Evolutionary conservation across 2,329 filamentous ascomycete species (phyloP).

Genomic region (Aspergillus tamarii): DNA sequence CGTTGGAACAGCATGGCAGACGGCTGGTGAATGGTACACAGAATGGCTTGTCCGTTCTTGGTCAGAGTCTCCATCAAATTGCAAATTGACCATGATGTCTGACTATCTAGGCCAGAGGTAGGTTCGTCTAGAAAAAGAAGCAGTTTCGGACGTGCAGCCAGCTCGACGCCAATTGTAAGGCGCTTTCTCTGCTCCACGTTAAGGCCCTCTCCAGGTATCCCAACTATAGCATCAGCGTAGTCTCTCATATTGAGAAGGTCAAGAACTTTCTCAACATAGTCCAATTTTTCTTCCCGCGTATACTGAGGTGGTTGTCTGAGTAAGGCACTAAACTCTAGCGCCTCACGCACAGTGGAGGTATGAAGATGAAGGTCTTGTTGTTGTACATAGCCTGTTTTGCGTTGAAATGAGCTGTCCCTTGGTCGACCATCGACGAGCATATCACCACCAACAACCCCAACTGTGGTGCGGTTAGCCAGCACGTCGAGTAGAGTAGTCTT

Average conservation of each 20-base stretch:
- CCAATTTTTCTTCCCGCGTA: constrained; percentile 72
- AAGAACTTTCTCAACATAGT: constrained; percentile 75
- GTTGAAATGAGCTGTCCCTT: constrained; percentile 58
- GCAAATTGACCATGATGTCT: constrained; percentile 87
- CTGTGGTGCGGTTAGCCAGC: constrained; percentile 58
- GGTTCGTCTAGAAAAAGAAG: constrained; percentile 89
- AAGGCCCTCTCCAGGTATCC: constrained; percentile 76
- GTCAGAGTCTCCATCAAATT: constrained; percentile 83
- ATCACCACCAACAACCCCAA: constrained; percentile 66
- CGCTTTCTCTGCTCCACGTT: constrained; percentile 67
- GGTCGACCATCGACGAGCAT: constrained; percentile 66
- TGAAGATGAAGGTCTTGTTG: constrained; percentile 76
- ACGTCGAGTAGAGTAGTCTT: constrained; percentile 64
- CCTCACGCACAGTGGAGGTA: constrained; percentile 83
- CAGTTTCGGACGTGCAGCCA: constrained; percentile 85
- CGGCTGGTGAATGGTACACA: constrained; percentile 92
- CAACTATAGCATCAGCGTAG: constrained; percentile 86
- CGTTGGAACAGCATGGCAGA: constrained; percentile 88
- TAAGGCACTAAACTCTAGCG: constrained; percentile 78
- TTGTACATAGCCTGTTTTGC: constrained; percentile 67
- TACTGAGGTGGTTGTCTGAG: constrained; percentile 78
- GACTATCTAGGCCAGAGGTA: constrained; percentile 84
- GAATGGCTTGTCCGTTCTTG: constrained; percentile 81
- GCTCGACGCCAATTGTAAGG: constrained; percentile 88
- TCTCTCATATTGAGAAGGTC: constrained; percentile 84